Evolutionary conservation across 495 filamentous ascomycete genomes (phyloP).

Genomic region (Neurospora intermedia): DNA sequence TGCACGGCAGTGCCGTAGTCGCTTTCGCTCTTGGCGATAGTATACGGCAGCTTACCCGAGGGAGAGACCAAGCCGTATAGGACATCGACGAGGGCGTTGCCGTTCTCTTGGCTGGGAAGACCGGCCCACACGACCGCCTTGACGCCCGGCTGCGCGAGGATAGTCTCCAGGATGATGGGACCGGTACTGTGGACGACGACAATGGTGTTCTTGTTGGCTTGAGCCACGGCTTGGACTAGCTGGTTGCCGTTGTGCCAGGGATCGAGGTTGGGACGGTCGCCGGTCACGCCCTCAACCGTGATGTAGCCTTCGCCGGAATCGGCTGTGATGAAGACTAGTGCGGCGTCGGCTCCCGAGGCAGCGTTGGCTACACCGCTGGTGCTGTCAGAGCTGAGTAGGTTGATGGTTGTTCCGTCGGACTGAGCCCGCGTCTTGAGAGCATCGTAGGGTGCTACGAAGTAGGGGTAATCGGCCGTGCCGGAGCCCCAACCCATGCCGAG

Average conservation of each 20-base stretch:
- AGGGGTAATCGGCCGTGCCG: slow-evolving; percentile 45
- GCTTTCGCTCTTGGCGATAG: slow-evolving; percentile 62
- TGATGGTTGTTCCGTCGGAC: slow-evolving; percentile 37
- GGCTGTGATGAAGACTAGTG: slow-evolving; percentile 56
- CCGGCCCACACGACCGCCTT: slow-evolving; percentile 81
- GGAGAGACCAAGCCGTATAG: slow-evolving; percentile 77
- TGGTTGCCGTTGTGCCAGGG: slow-evolving; percentile 67
- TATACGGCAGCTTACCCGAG: slow-evolving; percentile 83
- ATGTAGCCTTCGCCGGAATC: slow-evolving; percentile 59
- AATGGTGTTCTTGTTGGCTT: slow-evolving; percentile 56
- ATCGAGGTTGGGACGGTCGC: slow-evolving; percentile 55
- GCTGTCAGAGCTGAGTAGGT: slow-evolving; percentile 42
- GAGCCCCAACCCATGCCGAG: slow-evolving; percentile 56
- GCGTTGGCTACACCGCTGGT: slow-evolving; percentile 34
- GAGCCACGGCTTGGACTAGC: slow-evolving; percentile 55
- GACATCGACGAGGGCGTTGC: slow-evolving; percentile 74
- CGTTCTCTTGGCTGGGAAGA: slow-evolving; percentile 84
- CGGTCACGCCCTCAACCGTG: slow-evolving; percentile 46
- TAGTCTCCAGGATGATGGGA: slow-evolving; percentile 72
- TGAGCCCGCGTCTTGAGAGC: slow-evolving; percentile 40
- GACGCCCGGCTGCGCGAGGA: slow-evolving; percentile 65
- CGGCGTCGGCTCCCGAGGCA: slow-evolving; percentile 44
- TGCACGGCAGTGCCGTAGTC: slow-evolving; percentile 66
- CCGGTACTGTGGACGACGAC: slow-evolving; percentile 92
- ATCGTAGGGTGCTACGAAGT: slow-evolving; percentile 45